Evolutionary conservation across 306 rosid species (phyloP).

Genomic region (Vigna reflexopilosa): DNA sequence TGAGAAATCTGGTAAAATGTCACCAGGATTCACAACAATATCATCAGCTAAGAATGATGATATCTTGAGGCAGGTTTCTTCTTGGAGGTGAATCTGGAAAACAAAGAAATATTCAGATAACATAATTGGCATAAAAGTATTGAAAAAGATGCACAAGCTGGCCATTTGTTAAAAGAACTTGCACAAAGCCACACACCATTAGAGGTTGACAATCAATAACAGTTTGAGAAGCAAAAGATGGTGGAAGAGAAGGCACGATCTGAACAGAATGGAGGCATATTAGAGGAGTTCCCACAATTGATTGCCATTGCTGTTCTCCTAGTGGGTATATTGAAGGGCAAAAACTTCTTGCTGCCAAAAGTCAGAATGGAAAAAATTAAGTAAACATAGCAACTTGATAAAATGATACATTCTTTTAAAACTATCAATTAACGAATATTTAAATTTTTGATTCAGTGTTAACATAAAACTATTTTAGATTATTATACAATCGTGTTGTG

Average conservation of each 20-base stretch:
- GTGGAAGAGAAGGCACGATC: conserved; percentile 84
- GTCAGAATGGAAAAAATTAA: conserved; percentile 36
- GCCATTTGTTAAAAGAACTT: conserved; percentile 35
- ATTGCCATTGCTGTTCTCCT: conserved; percentile 77
- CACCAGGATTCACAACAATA: conserved; percentile 79
- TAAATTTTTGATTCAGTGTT: background rate
- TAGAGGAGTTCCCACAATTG: conserved; percentile 71
- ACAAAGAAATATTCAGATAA: conserved; percentile 30
- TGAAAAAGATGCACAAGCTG: conserved; percentile 16
- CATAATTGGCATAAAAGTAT: conserved; percentile 11
- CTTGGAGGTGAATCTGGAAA: conserved; percentile 85
- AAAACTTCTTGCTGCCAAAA: conserved; percentile 76
- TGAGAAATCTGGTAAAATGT: conserved; percentile 82
- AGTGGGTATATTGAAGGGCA: conserved; percentile 94
- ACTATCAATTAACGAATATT: conserved; percentile 19
- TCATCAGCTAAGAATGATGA: conserved; percentile 94
- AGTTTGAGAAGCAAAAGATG: conserved; percentile 86
- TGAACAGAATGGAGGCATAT: conserved; percentile 80
- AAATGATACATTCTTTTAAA: conserved; percentile 19
- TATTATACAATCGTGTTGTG: background rate
- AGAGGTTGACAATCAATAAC: conserved; percentile 90
- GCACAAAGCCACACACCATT: conserved; percentile 67
- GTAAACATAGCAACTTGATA: conserved; percentile 28
- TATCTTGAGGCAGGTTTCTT: conserved; percentile 86
- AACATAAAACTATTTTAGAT: background rate